Evolutionary conservation across 768 basidiomycete species (phyloP), one percentile per base, ranked within the genome.

Genomic region (Russula sp.): DNA sequence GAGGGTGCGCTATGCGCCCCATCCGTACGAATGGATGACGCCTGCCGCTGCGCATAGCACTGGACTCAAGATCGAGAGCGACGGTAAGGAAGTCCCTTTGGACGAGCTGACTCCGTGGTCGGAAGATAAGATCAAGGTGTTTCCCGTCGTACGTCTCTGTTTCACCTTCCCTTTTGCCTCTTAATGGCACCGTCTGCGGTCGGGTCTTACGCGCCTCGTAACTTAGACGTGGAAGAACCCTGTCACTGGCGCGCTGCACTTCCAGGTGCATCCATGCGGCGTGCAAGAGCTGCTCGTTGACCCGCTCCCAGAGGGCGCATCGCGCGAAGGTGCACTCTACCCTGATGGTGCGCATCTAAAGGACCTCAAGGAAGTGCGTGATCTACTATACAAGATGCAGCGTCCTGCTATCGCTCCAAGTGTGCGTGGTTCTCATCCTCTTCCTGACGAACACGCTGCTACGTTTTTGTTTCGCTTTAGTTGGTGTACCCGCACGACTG

Each of bases 401-500:
- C 77, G 93, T 13, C 94, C 94, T 5, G 93, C 85, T 20, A 96
- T 97, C 65, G 86, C 91, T 1, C 94, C 94, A 18, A 73, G 76
- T 61, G 88, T 88, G 66, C 70, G 82, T 74, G n/a, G 16, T 38
- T 56, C 58, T 28, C n/a, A 2, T 48, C 9, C n/a, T 54, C 1
- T 16, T 36, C 9, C 7, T 59, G 52, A 66, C 52, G 30, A 11
- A 0, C 11, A 4, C 4, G 24, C 11, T 6, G 14, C n/a, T 10
- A n/a, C 42, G 20, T 36, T 30, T 30, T 30, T 30, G 28, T 30
- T 36, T 36, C 36, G 36, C 13, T 20, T n/a, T 68, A 89, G 84
- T 79, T 91, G 30, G 86, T 96, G 36, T 96, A 95, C 74, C 87
- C 92, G 0, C 92, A 94, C 70, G 90, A 94, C 70, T 95, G 94